Percentiles rank a stretch among this genome's conserved stretches.
phyloP scores from a whole-genome alignment of 2,329 filamentous ascomycete genomes.

The Teratosphaeria epicoccoides region DNA sequence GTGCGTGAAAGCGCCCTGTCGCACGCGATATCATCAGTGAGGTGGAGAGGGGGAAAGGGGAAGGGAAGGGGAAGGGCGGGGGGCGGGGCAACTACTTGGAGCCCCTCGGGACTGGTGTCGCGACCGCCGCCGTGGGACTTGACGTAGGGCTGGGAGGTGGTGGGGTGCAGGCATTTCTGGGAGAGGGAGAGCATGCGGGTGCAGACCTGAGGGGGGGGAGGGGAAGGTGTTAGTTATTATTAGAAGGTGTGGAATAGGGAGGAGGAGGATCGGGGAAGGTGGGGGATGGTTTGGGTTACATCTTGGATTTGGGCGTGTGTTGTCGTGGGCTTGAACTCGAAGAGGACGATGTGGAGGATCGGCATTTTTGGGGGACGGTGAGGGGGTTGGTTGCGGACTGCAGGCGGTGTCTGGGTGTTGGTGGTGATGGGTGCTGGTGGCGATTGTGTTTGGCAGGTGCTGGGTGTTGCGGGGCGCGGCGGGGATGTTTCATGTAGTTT shows the following conservation, averaged over 20 bases:
- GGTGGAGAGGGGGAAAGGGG: background rate
- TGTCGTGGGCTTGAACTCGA: conserved; percentile 50
- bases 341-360: conserved; percentile 58
- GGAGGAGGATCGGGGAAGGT: background rate
- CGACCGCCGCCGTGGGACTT: conserved; percentile 46
- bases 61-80: background rate
- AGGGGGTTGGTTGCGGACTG: too few species aligned
- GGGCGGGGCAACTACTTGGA: conserved; percentile 39
- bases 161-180: conserved; percentile 50
- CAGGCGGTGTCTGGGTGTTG: background rate
- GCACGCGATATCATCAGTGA: background rate
- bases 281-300: conserved; percentile 29
- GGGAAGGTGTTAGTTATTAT: background rate
- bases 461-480: background rate
- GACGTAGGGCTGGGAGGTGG: conserved; percentile 50
- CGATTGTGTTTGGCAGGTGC: background rate
- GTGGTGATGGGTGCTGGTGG: too few species aligned
- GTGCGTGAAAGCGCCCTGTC: conserved; percentile 52
- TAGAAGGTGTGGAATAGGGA: background rate
- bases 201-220: conserved; percentile 37
- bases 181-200: conserved; percentile 46
- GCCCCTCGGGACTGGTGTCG: conserved; percentile 52
- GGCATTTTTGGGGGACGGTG: conserved; percentile 38
- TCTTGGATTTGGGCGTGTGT: conserved; percentile 43
- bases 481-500: background rate